These are phyloP conservation scores for Asclepias syriaca DNA, from an alignment of 257 asterid species.

Conservation along the genomic window DNA sequence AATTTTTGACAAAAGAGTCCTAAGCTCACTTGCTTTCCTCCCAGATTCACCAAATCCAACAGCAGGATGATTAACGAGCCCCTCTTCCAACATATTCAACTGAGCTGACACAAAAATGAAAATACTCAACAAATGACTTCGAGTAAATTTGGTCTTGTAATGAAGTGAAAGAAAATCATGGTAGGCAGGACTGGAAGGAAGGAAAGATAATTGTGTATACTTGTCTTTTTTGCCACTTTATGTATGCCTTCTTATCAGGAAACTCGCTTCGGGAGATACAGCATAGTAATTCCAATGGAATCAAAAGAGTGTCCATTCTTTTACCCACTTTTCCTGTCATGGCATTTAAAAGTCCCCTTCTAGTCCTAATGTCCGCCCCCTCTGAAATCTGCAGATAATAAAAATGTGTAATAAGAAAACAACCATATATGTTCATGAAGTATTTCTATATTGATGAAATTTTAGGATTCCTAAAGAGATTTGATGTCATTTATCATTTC, in stretches of 20 bases:
- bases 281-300: slow-evolving; percentile 83
- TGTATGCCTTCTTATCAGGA: slow-evolving; percentile 88
- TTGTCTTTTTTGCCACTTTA: slow-evolving; percentile 99
- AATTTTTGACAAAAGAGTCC: slow-evolving; percentile 84
- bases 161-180: background rate
- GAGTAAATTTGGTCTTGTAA: slow-evolving; percentile 6
- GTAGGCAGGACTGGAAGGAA: slow-evolving; percentile 7
- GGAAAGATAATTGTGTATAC: slow-evolving; percentile 46
- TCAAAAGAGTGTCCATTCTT: slow-evolving; percentile 89
- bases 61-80: slow-evolving; percentile 85
- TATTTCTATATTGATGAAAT: background rate
- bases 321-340: slow-evolving; percentile 96
- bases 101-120: slow-evolving; percentile 72
- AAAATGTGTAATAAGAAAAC: background rate
- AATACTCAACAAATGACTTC: slow-evolving; percentile 22
- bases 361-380: slow-evolving; percentile 83
- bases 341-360: slow-evolving; percentile 88
- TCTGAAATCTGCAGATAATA: slow-evolving; percentile 61
- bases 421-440: background rate
- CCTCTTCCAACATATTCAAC: slow-evolving; percentile 98
- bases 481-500: background rate
- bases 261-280: slow-evolving; percentile 93
- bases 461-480: background rate
- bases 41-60: slow-evolving; percentile 99
- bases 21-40: slow-evolving; percentile 67